Evolutionary conservation across 176 grass and related monocot species (phyloP).

Genomic region (Neostapfia colusana): DNA sequence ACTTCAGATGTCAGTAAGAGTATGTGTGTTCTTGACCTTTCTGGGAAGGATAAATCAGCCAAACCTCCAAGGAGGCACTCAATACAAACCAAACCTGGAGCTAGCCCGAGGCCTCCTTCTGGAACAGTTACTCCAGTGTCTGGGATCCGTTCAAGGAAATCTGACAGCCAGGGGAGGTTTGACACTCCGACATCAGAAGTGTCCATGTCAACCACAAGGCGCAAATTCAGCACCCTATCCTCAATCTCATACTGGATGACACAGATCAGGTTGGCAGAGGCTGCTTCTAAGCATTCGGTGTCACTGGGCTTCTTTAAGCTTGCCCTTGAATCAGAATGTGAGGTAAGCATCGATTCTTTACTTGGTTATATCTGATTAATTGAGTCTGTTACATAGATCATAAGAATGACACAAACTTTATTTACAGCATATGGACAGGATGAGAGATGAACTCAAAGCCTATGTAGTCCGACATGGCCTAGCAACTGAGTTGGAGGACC

Average conservation of each 20-base stretch:
- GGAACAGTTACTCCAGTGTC: constrained; percentile 60
- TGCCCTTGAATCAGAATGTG: constrained; percentile 77
- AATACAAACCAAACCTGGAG: constrained; percentile 61
- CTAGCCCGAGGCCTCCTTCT: constrained; percentile 49
- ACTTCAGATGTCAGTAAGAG: constrained; percentile 74
- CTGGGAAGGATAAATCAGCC: constrained; percentile 49
- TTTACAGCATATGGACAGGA: constrained; percentile 71
- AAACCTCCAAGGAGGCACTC: constrained; percentile 80
- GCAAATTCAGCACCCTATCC: constrained; percentile 74
- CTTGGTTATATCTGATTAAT: background rate
- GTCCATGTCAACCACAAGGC: constrained; percentile 65
- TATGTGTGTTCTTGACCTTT: constrained; percentile 63
- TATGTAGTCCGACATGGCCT: constrained; percentile 68
- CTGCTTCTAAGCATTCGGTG: constrained; percentile 70
- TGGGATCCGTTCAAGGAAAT: constrained; percentile 40
- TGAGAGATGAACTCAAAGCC: constrained; percentile 88
- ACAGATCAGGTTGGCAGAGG: constrained; percentile 90
- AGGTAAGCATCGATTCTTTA: constrained; percentile 45
- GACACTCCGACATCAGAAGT: constrained; percentile 72
- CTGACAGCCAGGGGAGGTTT: constrained; percentile 36
- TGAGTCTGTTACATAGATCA: constrained; percentile 15
- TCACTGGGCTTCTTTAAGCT: constrained; percentile 93
- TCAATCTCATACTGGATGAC: constrained; percentile 93
- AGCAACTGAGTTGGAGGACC: constrained; percentile 48
- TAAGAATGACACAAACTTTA: background rate